Evolutionary conservation across 176 grass and related monocot genomes (phyloP).

Genomic region (Cenchrus purpureus): DNA sequence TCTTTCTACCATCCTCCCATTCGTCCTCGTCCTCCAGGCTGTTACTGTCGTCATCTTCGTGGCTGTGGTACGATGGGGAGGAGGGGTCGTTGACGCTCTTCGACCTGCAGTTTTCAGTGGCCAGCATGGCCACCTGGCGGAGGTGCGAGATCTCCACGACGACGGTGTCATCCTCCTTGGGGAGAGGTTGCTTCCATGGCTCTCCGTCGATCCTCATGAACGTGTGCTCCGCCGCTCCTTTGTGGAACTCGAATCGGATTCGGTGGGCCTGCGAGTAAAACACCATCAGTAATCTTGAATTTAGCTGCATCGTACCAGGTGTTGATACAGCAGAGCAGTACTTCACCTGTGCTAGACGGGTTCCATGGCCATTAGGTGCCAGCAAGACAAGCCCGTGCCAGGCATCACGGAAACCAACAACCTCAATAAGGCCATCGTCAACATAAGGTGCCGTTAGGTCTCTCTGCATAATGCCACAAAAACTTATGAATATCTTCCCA

Average conservation of each 20-base stretch:
- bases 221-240: slow-evolving; percentile 68
- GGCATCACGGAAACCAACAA: slow-evolving; percentile 92
- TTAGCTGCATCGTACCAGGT: background rate
- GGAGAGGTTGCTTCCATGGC: slow-evolving; percentile 96
- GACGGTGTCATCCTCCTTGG: slow-evolving; percentile 65
- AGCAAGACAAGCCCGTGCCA: slow-evolving; percentile 91
- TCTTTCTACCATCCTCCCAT: slow-evolving; percentile 76
- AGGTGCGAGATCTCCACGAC: slow-evolving; percentile 86
- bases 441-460: slow-evolving; percentile 75
- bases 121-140: slow-evolving; percentile 85
- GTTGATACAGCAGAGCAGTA: background rate
- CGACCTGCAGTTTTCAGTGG: slow-evolving; percentile 55
- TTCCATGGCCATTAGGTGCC: slow-evolving; percentile 87
- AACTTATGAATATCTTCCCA: slow-evolving; percentile 1
- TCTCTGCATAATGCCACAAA: slow-evolving; percentile 61
- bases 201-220: slow-evolving; percentile 96
- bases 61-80: slow-evolving; percentile 25
- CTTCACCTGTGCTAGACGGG: slow-evolving; percentile 89
- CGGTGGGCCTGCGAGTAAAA: slow-evolving; percentile 53
- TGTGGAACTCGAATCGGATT: slow-evolving; percentile 89
- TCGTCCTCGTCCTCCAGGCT: slow-evolving; percentile 59
- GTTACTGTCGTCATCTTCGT: slow-evolving; percentile 36
- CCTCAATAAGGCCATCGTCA: slow-evolving; percentile 81
- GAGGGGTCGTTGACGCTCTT: slow-evolving; percentile 63
- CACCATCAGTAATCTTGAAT: background rate